Base-by-base conservation (phyloP, 495 filamentous ascomycete species). In the Mycothermus thermophilus region DNA sequence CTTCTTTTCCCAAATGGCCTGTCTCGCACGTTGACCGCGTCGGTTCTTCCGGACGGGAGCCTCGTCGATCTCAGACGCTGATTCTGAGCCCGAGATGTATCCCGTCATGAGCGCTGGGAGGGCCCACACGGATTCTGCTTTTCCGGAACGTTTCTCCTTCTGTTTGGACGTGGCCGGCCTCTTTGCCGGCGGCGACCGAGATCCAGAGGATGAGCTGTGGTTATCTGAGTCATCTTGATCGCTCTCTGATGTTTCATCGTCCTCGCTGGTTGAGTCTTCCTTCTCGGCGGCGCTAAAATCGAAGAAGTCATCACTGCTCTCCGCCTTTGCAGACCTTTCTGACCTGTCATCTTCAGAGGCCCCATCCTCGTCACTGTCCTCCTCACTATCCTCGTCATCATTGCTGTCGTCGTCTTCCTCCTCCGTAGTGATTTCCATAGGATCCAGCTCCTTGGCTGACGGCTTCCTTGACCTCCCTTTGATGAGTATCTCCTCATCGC, bases 1-100 rank as follows among this genome's bases (percentile, higher is more conserved):
- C 52, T 93, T 95, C 64, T 93, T 88, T 64, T 95, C 88, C 79
- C 79, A 86, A 32, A 95, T 67, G 7, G 75, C 72, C 24, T 83
- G 79, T 9, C 90, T 74, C 6, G 83, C 88, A 35, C 79, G 77
- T 54, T 97, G 90, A 8, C 90, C 90, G 49, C 80, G 75, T 18
- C 90, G 69, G 56, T 97, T 96, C 57, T 88, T 94, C 27, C 64
- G 58, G 5, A 52, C 38, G 4, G 63, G 63, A 7, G 51, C 54
- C 12, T 59, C 47, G 32, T 70, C 69, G 10, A 71, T 47, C 33
- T 77, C 77, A 1, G 72, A 62, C 9, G 60, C 50, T 29, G 66
- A 65, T 43, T 87, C 85, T 3, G 83, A 87, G 43, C 85, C 90
- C 12, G 88, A 95, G 57, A 80, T 79, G 62, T 97, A 97, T 29